Base-by-base conservation (phyloP, 2,329 filamentous ascomycete genomes). In the Xylaria sp. region DNA sequence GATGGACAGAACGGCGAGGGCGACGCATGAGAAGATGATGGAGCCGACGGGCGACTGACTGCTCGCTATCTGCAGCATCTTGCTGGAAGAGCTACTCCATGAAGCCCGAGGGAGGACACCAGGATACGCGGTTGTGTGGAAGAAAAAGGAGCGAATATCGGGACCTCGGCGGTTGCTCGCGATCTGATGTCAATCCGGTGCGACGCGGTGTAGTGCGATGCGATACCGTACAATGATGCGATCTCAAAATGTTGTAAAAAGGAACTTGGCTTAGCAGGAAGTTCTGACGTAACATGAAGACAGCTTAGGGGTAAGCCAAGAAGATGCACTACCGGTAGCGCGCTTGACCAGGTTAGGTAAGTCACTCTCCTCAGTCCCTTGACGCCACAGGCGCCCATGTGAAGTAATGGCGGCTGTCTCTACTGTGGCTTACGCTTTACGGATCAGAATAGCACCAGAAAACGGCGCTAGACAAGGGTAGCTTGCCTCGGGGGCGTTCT, bases 1-100 rank as follows among this genome's bases (percentile, higher is more conserved):
- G 70, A 91, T 80, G 73, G 91, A 94, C 74, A 97, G 92, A 73
- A 88, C 80, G 74, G 94, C 82, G 48, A 97, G 86, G 70, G 94
- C 88, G 76, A 93, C 76, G 74, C 89, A 80, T 73, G 93, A 89
- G 82, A 98, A 97, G 77, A 95, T 84, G 78, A 90, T 89, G 63
- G 94, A 97, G 81, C 91, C 91, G 62, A 94, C 87, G 41, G 93
- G 90, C 70, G 89, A 90, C 73, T 86, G 82, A 66, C 84, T 83
- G 75, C 81, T 84, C 74, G 81, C 77, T 69, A 82, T 80, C 83
- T 89, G 80, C 81, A 82, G 85, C 83, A 81, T 90, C 73, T 76
- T 78, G 51, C 7, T 46, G 15, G 52, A 20, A 50, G 25, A 5
- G 25, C 56, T 61, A 70, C 63, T 68, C 65, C 66, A 66, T 70